Conservation (phyloP, 257 asterid genomes). For the Eustoma russellianum region DNA sequence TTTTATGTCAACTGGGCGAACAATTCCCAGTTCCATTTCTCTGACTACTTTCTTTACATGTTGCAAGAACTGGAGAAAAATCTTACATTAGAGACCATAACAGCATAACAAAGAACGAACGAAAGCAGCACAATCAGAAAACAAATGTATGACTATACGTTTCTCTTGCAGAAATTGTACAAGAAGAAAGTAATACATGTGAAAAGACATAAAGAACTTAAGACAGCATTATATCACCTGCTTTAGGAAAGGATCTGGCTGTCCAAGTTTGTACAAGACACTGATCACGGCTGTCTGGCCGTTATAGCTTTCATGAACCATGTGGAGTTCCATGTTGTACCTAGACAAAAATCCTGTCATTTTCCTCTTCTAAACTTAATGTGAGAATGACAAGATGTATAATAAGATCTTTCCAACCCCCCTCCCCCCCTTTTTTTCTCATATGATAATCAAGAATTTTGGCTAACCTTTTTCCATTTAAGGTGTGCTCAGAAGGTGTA, state of each 20-base stretch:
- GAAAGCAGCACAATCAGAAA: too few species aligned
- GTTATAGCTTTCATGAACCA: constrained; percentile 41
- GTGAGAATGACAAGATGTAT: background rate
- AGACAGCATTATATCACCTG: constrained; percentile 17
- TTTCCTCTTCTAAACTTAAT: background rate
- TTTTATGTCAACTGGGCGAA: constrained; percentile 39
- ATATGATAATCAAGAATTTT: too few species aligned
- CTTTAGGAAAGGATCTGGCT: constrained; percentile 42
- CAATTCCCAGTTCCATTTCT: constrained; percentile 26
- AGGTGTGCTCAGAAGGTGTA: constrained; percentile 69
- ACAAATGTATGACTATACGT: background rate
- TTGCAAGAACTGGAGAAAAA: constrained; percentile 27
- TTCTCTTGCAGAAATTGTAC: background rate
- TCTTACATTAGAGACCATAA: background rate
- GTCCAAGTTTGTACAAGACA: constrained; percentile 46
- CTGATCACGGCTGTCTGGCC: constrained; percentile 51
- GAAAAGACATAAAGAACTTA: too few species aligned
- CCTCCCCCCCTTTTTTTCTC: too few species aligned
- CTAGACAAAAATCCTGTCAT: constrained; percentile 20
- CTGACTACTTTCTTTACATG: constrained; percentile 6
- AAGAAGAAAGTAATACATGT: background rate
- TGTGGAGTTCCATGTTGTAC: constrained; percentile 51
- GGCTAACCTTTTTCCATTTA: constrained; percentile 42
- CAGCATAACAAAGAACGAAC: too few species aligned
- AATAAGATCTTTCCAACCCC: too few species aligned